phyloP scores from a whole-genome alignment of 2,329 filamentous ascomycete species.

The Berkeleyomyces rouxiae region DNA sequence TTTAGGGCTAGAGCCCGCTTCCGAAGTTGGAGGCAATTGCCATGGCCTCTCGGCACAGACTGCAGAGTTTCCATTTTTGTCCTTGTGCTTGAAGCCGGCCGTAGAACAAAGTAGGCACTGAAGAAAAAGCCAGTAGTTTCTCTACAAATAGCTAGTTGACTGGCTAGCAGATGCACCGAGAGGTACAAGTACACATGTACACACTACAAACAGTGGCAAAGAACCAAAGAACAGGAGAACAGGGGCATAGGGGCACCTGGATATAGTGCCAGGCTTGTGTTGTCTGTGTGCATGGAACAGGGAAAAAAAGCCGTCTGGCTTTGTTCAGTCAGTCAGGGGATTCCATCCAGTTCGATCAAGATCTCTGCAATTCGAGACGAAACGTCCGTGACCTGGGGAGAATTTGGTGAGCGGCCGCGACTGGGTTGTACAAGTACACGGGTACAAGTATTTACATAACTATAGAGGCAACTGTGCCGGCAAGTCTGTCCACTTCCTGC shows the following conservation, averaged over 20 bases:
- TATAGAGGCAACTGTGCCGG: no score
- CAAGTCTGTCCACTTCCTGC: no score
- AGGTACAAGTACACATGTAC: no score
- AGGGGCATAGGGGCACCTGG: no score
- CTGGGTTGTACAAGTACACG: neutral
- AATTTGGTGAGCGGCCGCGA: neutral
- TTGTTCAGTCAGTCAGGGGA: neutral
- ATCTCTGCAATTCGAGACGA: constrained; percentile 2
- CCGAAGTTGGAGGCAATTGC: neutral
- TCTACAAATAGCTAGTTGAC: no score
- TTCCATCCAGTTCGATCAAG: constrained; percentile 9
- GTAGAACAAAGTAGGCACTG: neutral
- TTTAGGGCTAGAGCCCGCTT: constrained; percentile 1
- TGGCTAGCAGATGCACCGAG: no score
- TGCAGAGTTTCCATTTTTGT: neutral
- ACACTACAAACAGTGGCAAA: no score
- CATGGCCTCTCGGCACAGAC: neutral
- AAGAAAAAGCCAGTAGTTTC: neutral
- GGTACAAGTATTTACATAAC: neutral
- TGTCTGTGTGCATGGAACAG: no score
- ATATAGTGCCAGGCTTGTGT: no score
- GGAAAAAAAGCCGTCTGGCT: no score
- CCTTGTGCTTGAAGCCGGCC: neutral
- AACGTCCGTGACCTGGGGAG: constrained; percentile 1
- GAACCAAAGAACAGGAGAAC: no score